Evolutionary conservation across 2,329 filamentous ascomycete species (phyloP), one percentile per base, ranked within the genome.

Genomic region (Phaeosphaeria sp.): DNA sequence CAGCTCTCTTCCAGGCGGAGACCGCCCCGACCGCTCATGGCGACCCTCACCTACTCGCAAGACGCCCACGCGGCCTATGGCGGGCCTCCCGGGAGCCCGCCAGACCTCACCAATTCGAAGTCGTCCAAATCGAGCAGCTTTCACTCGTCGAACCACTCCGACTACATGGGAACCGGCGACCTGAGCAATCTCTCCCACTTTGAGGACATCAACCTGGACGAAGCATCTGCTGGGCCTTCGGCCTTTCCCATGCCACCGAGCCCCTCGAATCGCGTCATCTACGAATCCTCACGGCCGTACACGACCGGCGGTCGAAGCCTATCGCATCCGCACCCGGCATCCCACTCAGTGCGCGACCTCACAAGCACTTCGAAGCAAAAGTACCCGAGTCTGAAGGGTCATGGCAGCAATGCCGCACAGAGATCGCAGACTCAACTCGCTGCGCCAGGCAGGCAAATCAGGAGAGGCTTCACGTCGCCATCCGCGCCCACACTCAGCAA

Each of bases 61-160:
- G 64, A 69, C 59, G 59, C 63, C 43, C 63, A 59, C 56, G 63
- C 68, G 51, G 61, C 63, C 45, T 68, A 80, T 54, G 75, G 73
- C 73, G 81, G 79, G 55, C 81, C 78, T 59, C 88, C 89, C 47
- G 86, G 85, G 75, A 92, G 90, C 64, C 90, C 90, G 57, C 90
- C 90, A 60, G 91, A 92, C 70, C 87, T 96, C 79, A 92, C 90
- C 62, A 85, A 84, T 66, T 96, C 92, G 59, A 96, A 94, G 78
- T 95, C 92, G 61, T 96, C 92, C 64, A 96, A 95, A 78, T 93
- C 92, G 25, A 96, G 92, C 5, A 96, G 92, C 49, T 91, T 94
- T 71, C 90, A 89, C 67, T 96, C 93, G 39, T 89, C 90, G 55
- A 88, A 86, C 60, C 90, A 87, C 69, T 90, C 92, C 69, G 91